Evolutionary conservation across 2,329 filamentous ascomycete species (phyloP).

Genomic region (Penicillium brasilianum): DNA sequence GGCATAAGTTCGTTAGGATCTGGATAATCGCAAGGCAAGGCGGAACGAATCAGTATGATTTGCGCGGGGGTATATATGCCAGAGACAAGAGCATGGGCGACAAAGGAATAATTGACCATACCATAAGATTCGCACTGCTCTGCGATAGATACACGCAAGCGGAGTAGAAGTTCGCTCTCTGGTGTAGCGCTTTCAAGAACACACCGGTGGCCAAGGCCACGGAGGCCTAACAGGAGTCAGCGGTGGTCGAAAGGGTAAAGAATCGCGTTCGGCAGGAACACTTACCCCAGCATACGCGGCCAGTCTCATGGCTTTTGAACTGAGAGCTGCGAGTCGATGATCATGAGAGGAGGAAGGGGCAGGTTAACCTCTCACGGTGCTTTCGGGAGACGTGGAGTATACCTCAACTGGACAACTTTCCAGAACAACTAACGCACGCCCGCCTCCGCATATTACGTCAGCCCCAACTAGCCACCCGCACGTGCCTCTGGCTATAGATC

Average conservation of each 20-base stretch:
- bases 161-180: slow-evolving; percentile 97
- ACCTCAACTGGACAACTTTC: slow-evolving; percentile 36
- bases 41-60: slow-evolving; percentile 10
- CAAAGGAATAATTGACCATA: slow-evolving; percentile 49
- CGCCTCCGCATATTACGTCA: slow-evolving; percentile 37
- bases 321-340: slow-evolving; percentile 30
- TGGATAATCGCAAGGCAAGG: slow-evolving; percentile 42
- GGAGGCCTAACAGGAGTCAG: slow-evolving; percentile 64
- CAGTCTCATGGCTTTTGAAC: slow-evolving; percentile 51
- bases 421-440: slow-evolving; percentile 24
- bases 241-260: slow-evolving; percentile 4
- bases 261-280: slow-evolving; percentile 14
- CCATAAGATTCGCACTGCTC: slow-evolving; percentile 93
- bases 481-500: slow-evolving; percentile 15
- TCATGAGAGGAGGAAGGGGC: slow-evolving; percentile 32
- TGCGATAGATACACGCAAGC: slow-evolving; percentile 96
- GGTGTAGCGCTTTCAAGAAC: slow-evolving; percentile 87
- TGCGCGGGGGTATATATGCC: slow-evolving; percentile 10
- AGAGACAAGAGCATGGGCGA: background rate
- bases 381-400: slow-evolving; percentile 27
- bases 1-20: slow-evolving; percentile 89
- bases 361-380: slow-evolving; percentile 8
- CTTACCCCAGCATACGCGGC: slow-evolving; percentile 59
- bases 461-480: slow-evolving; percentile 19
- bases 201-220: slow-evolving; percentile 82